These are phyloP conservation scores for Alternaria hordeiaustralica DNA, from an alignment of 2,329 filamentous ascomycete genomes.

Conservation along the genomic window DNA sequence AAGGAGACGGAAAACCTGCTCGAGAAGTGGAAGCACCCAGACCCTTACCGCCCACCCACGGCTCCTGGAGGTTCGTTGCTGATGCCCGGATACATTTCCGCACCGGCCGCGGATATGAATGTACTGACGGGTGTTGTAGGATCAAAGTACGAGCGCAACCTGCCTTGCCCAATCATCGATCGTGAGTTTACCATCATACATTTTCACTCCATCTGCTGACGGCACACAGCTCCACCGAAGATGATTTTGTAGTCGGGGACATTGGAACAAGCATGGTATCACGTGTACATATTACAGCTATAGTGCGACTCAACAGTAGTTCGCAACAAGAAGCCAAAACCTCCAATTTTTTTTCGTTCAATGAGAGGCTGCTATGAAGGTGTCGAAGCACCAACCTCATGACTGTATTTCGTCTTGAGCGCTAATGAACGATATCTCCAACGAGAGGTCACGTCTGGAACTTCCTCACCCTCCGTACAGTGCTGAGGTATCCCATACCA, in stretches of 20 bases:
- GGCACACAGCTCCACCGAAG: conserved; percentile 41
- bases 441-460: conserved; percentile 23
- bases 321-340: conserved; percentile 9
- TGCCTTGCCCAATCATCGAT: conserved; percentile 78
- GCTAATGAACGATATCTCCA: neutral
- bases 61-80: conserved; percentile 80
- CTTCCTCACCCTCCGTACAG: conserved; percentile 38
- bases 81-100: conserved; percentile 27
- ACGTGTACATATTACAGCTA: conserved; percentile 18
- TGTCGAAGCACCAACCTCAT: neutral
- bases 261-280: conserved; percentile 8
- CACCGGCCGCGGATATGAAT: conserved; percentile 26
- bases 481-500: conserved; percentile 41
- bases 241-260: conserved; percentile 39
- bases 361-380: neutral
- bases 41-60: conserved; percentile 87
- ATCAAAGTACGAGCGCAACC: conserved; percentile 94
- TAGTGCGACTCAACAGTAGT: conserved; percentile 6
- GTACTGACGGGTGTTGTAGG: conserved; percentile 59
- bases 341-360: neutral
- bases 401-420: neutral
- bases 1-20: conserved; percentile 87
- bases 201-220: conserved; percentile 20
- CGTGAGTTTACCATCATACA: conserved; percentile 64
- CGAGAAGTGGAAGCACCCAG: conserved; percentile 96